A percentile compares a stretch with the other conserved stretches of the same genome.
Evolutionary conservation across 176 grass and related monocot species (phyloP).

Genomic region (Raddia distichophylla): DNA sequence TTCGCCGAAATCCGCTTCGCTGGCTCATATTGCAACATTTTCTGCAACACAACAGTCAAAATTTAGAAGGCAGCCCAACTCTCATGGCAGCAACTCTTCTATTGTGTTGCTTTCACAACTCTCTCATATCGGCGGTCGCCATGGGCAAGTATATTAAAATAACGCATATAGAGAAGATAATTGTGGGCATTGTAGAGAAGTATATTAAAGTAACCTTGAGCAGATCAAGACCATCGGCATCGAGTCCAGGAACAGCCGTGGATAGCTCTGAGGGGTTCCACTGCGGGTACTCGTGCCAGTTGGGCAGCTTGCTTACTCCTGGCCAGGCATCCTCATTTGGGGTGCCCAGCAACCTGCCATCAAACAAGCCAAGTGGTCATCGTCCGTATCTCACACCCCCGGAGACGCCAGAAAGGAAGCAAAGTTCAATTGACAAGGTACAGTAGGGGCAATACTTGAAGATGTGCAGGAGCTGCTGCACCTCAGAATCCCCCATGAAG

Average conservation of each 20-base stretch:
- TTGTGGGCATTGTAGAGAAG: neutral
- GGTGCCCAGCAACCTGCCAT: slow-evolving; percentile 79
- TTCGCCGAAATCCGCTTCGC: slow-evolving; percentile 76
- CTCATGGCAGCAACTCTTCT: neutral
- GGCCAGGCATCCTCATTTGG: slow-evolving; percentile 91
- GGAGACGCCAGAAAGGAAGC: neutral
- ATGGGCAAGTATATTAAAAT: neutral
- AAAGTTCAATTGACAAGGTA: neutral
- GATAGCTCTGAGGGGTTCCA: slow-evolving; percentile 69
- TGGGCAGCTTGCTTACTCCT: slow-evolving; percentile 74
- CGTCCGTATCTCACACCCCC: neutral
- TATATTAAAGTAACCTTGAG: slow-evolving; percentile 47
- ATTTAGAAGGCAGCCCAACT: neutral
- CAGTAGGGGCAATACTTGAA: slow-evolving; percentile 62
- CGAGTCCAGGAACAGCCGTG: slow-evolving; percentile 56
- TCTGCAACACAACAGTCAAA: slow-evolving; percentile 42
- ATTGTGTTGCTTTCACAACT: neutral
- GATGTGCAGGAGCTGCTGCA: slow-evolving; percentile 95
- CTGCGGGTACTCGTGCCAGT: slow-evolving; percentile 94
- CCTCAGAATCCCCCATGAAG: slow-evolving; percentile 83
- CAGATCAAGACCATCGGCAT: slow-evolving; percentile 67
- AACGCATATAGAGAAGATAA: neutral
- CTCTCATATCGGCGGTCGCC: no score
- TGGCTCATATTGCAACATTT: slow-evolving; percentile 86
- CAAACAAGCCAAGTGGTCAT: neutral